Percentiles rank a stretch among this genome's conserved stretches.
Evolutionary conservation across 2,329 filamentous ascomycete species (phyloP).

Genomic region (Fusarium multiceps): DNA sequence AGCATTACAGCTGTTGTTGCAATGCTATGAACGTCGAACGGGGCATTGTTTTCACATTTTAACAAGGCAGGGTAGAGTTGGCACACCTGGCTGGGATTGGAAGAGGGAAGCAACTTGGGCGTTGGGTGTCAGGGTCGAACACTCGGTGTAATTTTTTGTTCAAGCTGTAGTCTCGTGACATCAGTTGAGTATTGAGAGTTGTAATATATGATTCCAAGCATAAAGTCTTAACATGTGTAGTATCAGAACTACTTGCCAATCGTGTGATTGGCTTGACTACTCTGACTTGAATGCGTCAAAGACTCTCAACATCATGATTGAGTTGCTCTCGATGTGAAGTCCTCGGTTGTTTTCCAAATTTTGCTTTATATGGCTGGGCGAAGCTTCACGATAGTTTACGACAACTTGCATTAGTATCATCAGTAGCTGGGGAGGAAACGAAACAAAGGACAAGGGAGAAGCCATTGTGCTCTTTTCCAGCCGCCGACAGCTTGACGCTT

Average conservation of each 20-base stretch:
- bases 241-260: neutral
- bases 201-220: slow-evolving; percentile 18
- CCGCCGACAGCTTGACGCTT: neutral
- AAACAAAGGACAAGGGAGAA: neutral
- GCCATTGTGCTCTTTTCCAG: neutral
- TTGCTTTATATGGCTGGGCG: neutral
- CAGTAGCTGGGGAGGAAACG: neutral
- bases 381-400: neutral
- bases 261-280: neutral
- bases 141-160: slow-evolving; percentile 16
- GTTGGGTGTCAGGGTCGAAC: slow-evolving; percentile 37
- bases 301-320: neutral
- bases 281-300: neutral
- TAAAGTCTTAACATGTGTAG: neutral
- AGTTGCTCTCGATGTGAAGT: neutral
- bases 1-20: neutral
- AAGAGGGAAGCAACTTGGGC: slow-evolving; percentile 25
- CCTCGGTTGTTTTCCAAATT: neutral
- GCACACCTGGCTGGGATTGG: neutral
- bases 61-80: slow-evolving; percentile 3
- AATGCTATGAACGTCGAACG: neutral
- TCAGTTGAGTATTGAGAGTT: slow-evolving; percentile 1
- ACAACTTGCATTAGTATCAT: neutral
- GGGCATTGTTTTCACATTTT: slow-evolving; percentile 12
- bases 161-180: neutral